Evolutionary conservation across 139 green algal genomes (phyloP), one percentile per base, ranked within the genome.

Genomic region (Helicosporidium sp.): DNA sequence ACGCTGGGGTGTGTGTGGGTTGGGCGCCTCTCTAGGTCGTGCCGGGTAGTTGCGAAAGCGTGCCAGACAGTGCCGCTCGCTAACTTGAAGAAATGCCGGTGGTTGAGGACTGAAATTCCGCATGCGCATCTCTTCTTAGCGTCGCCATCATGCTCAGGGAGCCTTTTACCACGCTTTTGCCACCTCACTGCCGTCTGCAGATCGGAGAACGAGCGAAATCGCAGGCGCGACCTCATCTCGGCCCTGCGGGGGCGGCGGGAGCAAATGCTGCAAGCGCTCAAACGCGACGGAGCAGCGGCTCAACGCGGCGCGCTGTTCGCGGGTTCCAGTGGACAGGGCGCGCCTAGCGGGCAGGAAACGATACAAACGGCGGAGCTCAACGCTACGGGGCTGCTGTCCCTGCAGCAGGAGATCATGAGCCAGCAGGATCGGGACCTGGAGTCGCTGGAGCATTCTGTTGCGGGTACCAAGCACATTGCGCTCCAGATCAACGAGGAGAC

Each of bases 401-500:
- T 85, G 67, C 78, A 89, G 70, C 46, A 72, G 47, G 46, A 76
- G 26, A 39, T 79, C 1, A 85, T 92, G 74, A 22, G 55, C 28
- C 43, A 73, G 48, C 81, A 92, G 65, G 81, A 92, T 43, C 12
- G 49, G 6, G 66, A 79, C 46, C 65, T 92, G 29, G 75, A 64
- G 27, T 51, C 67, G 25, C 76, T 92, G 51, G 80, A 87, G 54
- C 63, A 72, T 44, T 65, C 66, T 0, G 79, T 87, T 3, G 47
- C 36, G 36, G 75, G 52, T 51, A 86, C 74, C 25, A 84, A 80
- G 73, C 79, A 92, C 64, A 72, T 92, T 6, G 79, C 76, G 5
- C 46, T 82, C n/a, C 74, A 83, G 5, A 88, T 93, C 37, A 79
- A 82, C 23, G 82, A 93, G 55, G 83, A 93, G 66, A 57, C 85